These are phyloP conservation scores for Moricandia moricandioides DNA, from an alignment of 345 rosid genomes.

Conservation along the genomic window DNA sequence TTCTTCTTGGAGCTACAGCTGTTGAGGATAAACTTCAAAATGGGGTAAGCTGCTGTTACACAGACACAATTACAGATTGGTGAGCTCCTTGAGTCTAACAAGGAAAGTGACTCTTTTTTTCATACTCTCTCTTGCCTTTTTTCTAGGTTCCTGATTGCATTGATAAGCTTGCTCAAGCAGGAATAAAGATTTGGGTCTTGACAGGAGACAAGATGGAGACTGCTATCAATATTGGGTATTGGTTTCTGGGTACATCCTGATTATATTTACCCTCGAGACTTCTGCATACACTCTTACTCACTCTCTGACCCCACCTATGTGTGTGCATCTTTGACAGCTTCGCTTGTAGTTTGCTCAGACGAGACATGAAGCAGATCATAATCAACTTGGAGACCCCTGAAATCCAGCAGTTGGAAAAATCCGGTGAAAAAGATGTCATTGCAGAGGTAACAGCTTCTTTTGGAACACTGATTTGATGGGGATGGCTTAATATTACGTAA, in stretches of 20 bases:
- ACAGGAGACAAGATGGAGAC: constrained; percentile 99
- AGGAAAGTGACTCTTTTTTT: not conserved
- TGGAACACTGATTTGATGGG: not conserved
- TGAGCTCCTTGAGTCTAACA: not conserved
- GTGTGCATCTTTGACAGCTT: constrained; percentile 55
- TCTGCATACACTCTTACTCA: constrained; percentile 3
- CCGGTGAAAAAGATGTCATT: constrained; percentile 60
- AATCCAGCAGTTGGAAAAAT: constrained; percentile 66
- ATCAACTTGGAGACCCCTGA: constrained; percentile 73
- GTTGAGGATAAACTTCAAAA: constrained; percentile 97
- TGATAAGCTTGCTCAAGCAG: constrained; percentile 98
- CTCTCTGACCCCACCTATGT: constrained; percentile 35
- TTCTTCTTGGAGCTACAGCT: constrained; percentile 97
- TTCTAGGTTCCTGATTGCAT: constrained; percentile 93
- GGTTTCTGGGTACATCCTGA: not conserved
- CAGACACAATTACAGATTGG: not conserved
- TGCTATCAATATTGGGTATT: constrained; percentile 96
- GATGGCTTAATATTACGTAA: too few relatives aligned
- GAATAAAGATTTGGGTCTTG: constrained; percentile 95
- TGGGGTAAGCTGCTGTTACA: constrained; percentile 62
- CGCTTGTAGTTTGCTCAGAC: constrained; percentile 92
- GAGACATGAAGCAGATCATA: constrained; percentile 93
- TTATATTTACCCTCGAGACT: not conserved
- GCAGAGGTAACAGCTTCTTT: constrained; percentile 48
- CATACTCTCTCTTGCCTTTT: constrained; percentile 3